Conservation (phyloP, 805 yeast genomes). For the Brettanomyces custersianus region DNA sequence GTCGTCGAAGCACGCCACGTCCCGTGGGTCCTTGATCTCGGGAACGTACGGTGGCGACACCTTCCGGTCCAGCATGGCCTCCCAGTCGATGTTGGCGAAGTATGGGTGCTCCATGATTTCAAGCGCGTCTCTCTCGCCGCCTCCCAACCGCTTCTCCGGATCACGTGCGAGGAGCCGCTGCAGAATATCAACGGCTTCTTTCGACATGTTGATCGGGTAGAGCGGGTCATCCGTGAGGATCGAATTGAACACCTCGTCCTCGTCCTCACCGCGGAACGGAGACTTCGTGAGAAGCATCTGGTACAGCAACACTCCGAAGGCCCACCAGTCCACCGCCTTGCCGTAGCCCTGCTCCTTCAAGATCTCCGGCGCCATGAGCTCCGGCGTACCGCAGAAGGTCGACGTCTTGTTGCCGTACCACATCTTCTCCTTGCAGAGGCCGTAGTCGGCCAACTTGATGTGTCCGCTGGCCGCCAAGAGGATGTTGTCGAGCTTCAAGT, state of each 20-base stretch:
- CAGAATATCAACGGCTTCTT: slow-evolving; percentile 88
- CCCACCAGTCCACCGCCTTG: slow-evolving; percentile 99
- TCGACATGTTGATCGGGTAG: slow-evolving; percentile 95
- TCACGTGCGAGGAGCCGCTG: slow-evolving; percentile 89
- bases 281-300: slow-evolving; percentile 96
- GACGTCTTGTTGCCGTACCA: slow-evolving; percentile 67
- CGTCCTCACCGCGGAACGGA: slow-evolving; percentile 87
- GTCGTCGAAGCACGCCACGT: slow-evolving; percentile 86
- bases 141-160: slow-evolving; percentile 75
- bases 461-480: slow-evolving; percentile 86
- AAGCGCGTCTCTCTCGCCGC: slow-evolving; percentile 79
- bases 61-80: slow-evolving; percentile 63
- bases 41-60: slow-evolving; percentile 89
- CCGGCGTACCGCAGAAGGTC: slow-evolving; percentile 98
- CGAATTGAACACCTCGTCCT: slow-evolving; percentile 92
- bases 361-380: slow-evolving; percentile 98
- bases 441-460: slow-evolving; percentile 94
- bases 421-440: slow-evolving; percentile 83
- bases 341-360: slow-evolving; percentile 87
- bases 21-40: slow-evolving; percentile 77
- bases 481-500: slow-evolving; percentile 90
- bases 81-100: slow-evolving; percentile 83
- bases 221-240: slow-evolving; percentile 93
- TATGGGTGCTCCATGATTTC: slow-evolving; percentile 96
- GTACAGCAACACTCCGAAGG: slow-evolving; percentile 91